Percentiles rank a stretch among this genome's conserved stretches.
These are phyloP conservation scores for Cladophialophora carrionii DNA, from an alignment of 2,329 filamentous ascomycete genomes.

Conservation along the genomic window DNA sequence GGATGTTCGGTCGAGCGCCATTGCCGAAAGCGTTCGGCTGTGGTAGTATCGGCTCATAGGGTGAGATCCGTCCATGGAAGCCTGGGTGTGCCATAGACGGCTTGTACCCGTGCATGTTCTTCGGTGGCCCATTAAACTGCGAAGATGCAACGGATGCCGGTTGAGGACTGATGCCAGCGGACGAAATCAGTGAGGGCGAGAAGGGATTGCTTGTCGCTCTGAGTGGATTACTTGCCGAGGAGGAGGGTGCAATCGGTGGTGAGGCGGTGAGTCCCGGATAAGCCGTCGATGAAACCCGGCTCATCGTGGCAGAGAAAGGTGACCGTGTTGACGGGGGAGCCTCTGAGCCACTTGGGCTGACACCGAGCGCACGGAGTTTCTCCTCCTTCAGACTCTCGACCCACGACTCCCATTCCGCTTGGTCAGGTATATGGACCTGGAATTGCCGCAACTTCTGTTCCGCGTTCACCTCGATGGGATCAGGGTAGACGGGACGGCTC, in stretches of 20 bases:
- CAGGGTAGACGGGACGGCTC: conserved; percentile 51
- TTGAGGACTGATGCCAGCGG: conserved; percentile 65
- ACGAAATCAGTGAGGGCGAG: conserved; percentile 61
- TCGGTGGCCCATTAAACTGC: conserved; percentile 62
- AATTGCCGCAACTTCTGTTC: conserved; percentile 44
- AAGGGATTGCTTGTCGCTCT: conserved; percentile 65
- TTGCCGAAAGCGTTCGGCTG: conserved; percentile 62
- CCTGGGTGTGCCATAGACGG: conserved; percentile 72
- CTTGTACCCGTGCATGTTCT: conserved; percentile 64
- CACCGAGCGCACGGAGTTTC: conserved; percentile 87
- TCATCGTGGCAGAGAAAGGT: conserved; percentile 64
- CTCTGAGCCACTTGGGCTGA: conserved; percentile 77
- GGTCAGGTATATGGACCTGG: conserved; percentile 50
- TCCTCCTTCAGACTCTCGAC: conserved; percentile 83
- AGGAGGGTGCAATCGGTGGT: conserved; percentile 75
- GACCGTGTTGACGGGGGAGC: conserved; percentile 63
- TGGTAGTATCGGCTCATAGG: conserved; percentile 68
- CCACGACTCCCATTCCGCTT: conserved; percentile 72
- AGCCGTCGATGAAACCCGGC: conserved; percentile 69
- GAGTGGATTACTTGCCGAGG: conserved; percentile 71
- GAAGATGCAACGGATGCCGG: conserved; percentile 72
- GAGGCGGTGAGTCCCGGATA: conserved; percentile 80
- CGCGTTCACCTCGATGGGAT: conserved; percentile 45
- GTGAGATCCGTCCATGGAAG: conserved; percentile 63
- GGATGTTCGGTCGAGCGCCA: conserved; percentile 27